A percentile compares a stretch with the other conserved stretches of the same genome.
Evolutionary conservation across 2,329 filamentous ascomycete genomes (phyloP).

Genomic region (Colletotrichum endophyticum): DNA sequence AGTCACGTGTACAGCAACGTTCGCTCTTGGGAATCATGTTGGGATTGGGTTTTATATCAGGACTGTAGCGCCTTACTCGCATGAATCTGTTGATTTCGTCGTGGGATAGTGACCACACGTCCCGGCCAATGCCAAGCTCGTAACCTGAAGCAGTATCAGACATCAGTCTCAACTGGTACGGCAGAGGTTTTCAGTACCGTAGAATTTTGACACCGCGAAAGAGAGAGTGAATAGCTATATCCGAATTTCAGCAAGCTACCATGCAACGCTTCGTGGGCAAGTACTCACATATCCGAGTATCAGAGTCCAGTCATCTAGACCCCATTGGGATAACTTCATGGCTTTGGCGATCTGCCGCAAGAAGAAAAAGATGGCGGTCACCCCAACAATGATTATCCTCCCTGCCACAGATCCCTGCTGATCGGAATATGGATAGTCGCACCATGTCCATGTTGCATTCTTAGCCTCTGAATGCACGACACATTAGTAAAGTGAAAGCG

Average conservation of each 20-base stretch:
- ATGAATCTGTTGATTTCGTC: background rate
- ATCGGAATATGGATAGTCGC: background rate
- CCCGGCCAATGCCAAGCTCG: background rate
- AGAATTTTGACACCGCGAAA: slow-evolving; percentile 4
- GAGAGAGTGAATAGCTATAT: background rate
- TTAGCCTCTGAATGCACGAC: background rate
- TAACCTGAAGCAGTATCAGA: background rate
- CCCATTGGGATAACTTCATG: slow-evolving; percentile 7
- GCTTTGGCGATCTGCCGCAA: background rate
- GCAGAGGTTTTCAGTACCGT: background rate
- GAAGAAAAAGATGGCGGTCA: background rate
- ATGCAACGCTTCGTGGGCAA: too few relatives aligned
- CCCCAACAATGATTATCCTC: background rate
- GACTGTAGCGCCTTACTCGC: background rate
- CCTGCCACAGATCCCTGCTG: background rate
- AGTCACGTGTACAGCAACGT: background rate
- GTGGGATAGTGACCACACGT: background rate
- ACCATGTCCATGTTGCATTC: slow-evolving; percentile 3
- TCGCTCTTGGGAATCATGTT: background rate
- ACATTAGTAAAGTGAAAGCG: background rate
- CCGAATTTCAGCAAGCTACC: background rate
- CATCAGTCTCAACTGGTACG: background rate
- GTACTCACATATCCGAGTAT: slow-evolving; percentile 4
- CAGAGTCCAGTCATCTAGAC: background rate
- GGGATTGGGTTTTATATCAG: background rate